Evolutionary conservation across 2,329 filamentous ascomycete genomes (phyloP).

Genomic region (Microsporum ferrugineum): DNA sequence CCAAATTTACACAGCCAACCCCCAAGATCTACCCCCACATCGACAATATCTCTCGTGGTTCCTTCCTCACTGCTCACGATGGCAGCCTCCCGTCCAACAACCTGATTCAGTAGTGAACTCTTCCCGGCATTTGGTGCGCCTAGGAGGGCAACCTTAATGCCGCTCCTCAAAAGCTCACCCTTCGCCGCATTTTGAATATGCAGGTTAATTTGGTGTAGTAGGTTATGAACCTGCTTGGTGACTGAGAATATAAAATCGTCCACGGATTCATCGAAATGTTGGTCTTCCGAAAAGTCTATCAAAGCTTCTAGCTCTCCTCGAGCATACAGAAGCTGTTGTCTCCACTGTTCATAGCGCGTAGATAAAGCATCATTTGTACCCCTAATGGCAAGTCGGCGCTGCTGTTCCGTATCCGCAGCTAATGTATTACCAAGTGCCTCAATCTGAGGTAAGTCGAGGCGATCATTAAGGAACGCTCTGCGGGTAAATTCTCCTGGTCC

Average conservation of each 20-base stretch:
- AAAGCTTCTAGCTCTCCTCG: slow-evolving; percentile 87
- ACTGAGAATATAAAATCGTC: slow-evolving; percentile 60
- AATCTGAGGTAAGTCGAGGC: slow-evolving; percentile 75
- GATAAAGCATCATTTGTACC: slow-evolving; percentile 61
- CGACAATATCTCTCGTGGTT: slow-evolving; percentile 86
- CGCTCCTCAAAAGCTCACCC: slow-evolving; percentile 71
- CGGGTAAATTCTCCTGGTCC: slow-evolving; percentile 93
- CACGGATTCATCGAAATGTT: slow-evolving; percentile 88
- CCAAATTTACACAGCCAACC: slow-evolving; percentile 90
- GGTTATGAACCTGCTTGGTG: slow-evolving; percentile 47
- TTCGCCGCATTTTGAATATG: slow-evolving; percentile 69
- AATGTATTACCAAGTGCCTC: slow-evolving; percentile 52
- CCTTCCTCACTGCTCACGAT: slow-evolving; percentile 91
- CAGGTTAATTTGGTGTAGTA: slow-evolving; percentile 52
- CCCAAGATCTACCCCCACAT: slow-evolving; percentile 76
- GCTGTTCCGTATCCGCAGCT: slow-evolving; percentile 72
- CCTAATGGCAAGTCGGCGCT: slow-evolving; percentile 73
- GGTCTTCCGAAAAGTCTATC: slow-evolving; percentile 95
- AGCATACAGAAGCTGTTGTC: slow-evolving; percentile 61
- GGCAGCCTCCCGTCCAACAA: slow-evolving; percentile 84
- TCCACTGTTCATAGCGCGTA: slow-evolving; percentile 71
- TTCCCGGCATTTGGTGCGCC: slow-evolving; percentile 93
- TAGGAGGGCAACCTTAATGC: slow-evolving; percentile 74
- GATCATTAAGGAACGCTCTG: slow-evolving; percentile 76
- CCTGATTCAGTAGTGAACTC: slow-evolving; percentile 78